phyloP scores from a whole-genome alignment of 352 stramenopile genomes.

The Globisporangium parvum region DNA sequence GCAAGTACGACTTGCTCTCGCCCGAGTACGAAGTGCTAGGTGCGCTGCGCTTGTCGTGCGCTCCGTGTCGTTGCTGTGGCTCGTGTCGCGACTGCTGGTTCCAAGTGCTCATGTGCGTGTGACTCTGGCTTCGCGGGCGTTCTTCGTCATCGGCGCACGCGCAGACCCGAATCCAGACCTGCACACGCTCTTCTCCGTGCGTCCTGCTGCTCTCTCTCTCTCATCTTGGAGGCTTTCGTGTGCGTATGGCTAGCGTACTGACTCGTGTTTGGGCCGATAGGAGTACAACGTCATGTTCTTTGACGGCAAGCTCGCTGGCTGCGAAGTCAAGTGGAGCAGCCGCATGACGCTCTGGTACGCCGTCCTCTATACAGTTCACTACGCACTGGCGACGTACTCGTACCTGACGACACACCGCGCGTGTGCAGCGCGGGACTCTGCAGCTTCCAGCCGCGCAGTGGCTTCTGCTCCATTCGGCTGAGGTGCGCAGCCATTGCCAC shows the following conservation, averaged over 20 bases:
- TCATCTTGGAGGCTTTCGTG: too few relatives aligned
- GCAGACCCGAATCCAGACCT: constrained; percentile 81
- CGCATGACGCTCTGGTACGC: constrained; percentile 85
- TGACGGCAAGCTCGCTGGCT: constrained; percentile 59
- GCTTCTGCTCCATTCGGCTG: constrained; percentile 82
- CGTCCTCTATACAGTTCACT: neutral
- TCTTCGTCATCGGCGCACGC: constrained; percentile 3
- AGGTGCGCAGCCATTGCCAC: constrained; percentile 28
- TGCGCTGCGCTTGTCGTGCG: constrained; percentile 5
- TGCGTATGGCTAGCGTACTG: too few relatives aligned
- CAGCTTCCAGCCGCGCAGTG: constrained; percentile 60
- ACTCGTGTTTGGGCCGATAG: too few relatives aligned
- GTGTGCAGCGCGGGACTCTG: constrained; percentile 66
- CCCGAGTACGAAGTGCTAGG: constrained; percentile 69
- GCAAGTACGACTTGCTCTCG: constrained; percentile 43
- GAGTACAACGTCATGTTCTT: constrained; percentile 86
- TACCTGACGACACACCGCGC: too few relatives aligned
- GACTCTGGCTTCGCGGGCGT: neutral
- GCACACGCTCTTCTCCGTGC: constrained; percentile 63
- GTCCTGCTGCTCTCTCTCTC: too few relatives aligned
- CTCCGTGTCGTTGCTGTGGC: neutral
- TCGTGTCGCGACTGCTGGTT: too few relatives aligned
- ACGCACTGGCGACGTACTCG: neutral
- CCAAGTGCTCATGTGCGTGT: too few relatives aligned
- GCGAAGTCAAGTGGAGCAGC: constrained; percentile 87